These are phyloP conservation scores for Penicillium sp. DNA, from an alignment of 2,329 filamentous ascomycete genomes.

Conservation along the genomic window DNA sequence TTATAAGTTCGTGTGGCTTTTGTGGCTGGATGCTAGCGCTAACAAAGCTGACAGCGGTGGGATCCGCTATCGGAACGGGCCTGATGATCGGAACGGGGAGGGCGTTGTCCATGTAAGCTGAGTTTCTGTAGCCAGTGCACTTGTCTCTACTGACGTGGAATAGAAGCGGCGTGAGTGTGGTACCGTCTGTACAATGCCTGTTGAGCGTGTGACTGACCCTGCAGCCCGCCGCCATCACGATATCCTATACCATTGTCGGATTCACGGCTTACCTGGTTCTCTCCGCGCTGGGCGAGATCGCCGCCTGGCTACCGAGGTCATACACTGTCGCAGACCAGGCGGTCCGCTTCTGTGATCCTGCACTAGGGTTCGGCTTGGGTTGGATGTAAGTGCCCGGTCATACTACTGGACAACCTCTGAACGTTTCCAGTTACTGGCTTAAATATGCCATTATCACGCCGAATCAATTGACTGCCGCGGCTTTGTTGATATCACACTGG, in stretches of 20 bases:
- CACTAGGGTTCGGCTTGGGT: conserved; percentile 71
- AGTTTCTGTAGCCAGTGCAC: neutral
- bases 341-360: conserved; percentile 70
- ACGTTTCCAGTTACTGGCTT: conserved; percentile 49
- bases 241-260: conserved; percentile 37
- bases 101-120: conserved; percentile 27
- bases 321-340: conserved; percentile 77
- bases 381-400: conserved; percentile 51
- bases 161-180: conserved; percentile 28
- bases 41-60: conserved; percentile 23
- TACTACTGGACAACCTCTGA: neutral
- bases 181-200: neutral
- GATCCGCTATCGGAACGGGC: conserved; percentile 31
- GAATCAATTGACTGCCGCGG: conserved; percentile 74
- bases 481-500: conserved; percentile 76
- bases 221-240: conserved; percentile 34
- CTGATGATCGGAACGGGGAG: conserved; percentile 29
- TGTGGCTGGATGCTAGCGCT: neutral
- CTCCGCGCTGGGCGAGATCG: conserved; percentile 74
- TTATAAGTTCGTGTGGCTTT: conserved; percentile 22
- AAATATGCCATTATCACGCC: conserved; percentile 81
- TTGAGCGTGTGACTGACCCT: neutral
- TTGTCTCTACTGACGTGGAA: conserved; percentile 2
- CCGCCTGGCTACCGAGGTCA: conserved; percentile 69
- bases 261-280: conserved; percentile 69